Evolutionary conservation across 768 basidiomycete genomes (phyloP), one percentile per base, ranked within the genome.

Genomic region (Tubosaeta brunneosetosa): DNA sequence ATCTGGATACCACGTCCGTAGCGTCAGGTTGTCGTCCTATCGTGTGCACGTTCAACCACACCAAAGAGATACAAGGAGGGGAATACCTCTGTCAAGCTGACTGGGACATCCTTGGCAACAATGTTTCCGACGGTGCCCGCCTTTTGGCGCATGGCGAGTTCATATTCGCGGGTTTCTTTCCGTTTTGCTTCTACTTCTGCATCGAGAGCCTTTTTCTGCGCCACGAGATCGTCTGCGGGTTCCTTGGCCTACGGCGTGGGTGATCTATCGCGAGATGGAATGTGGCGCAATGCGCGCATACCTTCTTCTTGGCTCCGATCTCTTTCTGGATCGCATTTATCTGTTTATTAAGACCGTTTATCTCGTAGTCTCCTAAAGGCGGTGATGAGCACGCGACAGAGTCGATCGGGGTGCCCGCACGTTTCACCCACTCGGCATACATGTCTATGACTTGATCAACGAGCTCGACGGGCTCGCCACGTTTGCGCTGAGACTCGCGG

Each of bases 281-380:
- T 4, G 22, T 17, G 3, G 9, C 7, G 9, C 9, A 5, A 17
- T 13, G 27, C 26, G 41, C 11, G 31, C 66, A 29, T 51, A 84
- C 92, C 85, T 95, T 98, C 73, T 92, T 97, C 82, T 93, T 97
- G 2, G 81, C 77, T 11, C 84, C 85, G 63, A 99, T 97, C 70
- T 97, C 83, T 70, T 98, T 99, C 75, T 99, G 94, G 11, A 94
- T 76, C 13, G 81, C 82, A 62, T 99, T 98, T 37, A 91, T 82
- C 60, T 91, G 80, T 68, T 94, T 94, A 60, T 83, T 78, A 46
- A 88, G 71, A 16, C 76, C 78, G 61, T 88, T 91, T 19, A 83
- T 76, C 46, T 97, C 91, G 65, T 83, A 98, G 62, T 94, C 88
- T 80, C 88, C 95, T 98, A 62, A 0, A 38, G 13, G 16, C 1